phyloP scores from a whole-genome alignment of 2,329 filamentous ascomycete genomes.

The Rutstroemia sp. region DNA sequence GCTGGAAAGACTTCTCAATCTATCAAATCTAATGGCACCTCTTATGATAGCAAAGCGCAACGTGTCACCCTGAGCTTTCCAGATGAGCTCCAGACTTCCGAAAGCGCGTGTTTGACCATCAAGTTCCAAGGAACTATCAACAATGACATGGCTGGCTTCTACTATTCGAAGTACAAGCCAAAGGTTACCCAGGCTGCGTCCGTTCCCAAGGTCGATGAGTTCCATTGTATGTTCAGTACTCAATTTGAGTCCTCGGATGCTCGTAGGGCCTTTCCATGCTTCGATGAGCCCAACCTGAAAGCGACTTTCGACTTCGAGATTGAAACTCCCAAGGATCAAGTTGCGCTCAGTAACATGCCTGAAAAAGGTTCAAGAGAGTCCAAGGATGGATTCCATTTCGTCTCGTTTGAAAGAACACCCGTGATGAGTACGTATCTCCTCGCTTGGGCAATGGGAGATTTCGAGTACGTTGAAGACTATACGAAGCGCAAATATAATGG shows the following conservation, averaged over 20 bases:
- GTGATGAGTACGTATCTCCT: conserved; percentile 84
- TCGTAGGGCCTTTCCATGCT: conserved; percentile 90
- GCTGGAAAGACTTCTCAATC: conserved; percentile 46
- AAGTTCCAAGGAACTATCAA: conserved; percentile 78
- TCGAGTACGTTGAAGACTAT: conserved; percentile 90
- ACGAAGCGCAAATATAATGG: conserved; percentile 88
- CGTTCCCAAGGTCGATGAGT: conserved; percentile 65
- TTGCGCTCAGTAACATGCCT: conserved; percentile 93
- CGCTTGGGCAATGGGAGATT: conserved; percentile 93
- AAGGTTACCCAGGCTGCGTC: conserved; percentile 62
- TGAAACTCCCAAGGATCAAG: conserved; percentile 81
- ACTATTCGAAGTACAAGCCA: conserved; percentile 89
- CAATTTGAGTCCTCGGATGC: conserved; percentile 98
- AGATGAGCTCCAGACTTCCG: conserved; percentile 59
- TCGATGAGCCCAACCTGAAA: conserved; percentile 96
- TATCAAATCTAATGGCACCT: conserved; percentile 57
- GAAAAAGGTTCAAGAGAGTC: conserved; percentile 59
- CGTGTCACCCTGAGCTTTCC: conserved; percentile 73
- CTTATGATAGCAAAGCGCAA: conserved; percentile 78
- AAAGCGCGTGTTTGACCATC: conserved; percentile 60
- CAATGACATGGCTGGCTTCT: conserved; percentile 89
- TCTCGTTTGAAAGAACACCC: conserved; percentile 77
- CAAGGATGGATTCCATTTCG: conserved; percentile 59
- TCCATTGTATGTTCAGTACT: conserved; percentile 78
- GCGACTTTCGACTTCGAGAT: conserved; percentile 92